A percentile compares a stretch with the other conserved stretches of the same genome.
Evolutionary conservation across 768 basidiomycete genomes (phyloP).

Genomic region (Leccinum broughii): DNA sequence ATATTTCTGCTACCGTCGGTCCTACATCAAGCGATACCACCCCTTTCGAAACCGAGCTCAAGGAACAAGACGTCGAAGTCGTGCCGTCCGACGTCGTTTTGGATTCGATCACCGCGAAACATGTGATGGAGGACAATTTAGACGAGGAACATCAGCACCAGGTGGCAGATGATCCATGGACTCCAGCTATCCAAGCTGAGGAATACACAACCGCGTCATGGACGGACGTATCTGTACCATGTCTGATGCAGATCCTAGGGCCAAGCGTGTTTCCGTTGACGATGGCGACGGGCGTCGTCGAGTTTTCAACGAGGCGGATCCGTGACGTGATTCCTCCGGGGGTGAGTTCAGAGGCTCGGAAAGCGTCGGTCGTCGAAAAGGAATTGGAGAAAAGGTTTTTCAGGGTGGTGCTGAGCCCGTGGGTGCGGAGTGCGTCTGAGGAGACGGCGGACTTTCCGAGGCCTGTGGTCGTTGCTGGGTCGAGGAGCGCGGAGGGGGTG

Average conservation of each 20-base stretch:
- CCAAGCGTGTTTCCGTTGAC: constrained; percentile 57
- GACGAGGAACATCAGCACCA: constrained; percentile 18
- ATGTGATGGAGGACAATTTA: constrained; percentile 33
- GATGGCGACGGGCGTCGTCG: constrained; percentile 62
- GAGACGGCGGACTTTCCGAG: constrained; percentile 36
- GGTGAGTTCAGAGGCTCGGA: neutral
- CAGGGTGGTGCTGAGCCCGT: constrained; percentile 53
- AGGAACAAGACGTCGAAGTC: constrained; percentile 34
- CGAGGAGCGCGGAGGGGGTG: constrained; percentile 21
- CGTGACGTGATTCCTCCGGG: constrained; percentile 43
- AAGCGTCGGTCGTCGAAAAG: constrained; percentile 38
- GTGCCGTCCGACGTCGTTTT: constrained; percentile 23
- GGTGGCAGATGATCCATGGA: constrained; percentile 27
- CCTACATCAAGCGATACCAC: neutral
- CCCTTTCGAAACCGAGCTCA: constrained; percentile 41
- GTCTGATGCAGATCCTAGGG: constrained; percentile 48
- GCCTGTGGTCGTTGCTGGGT: constrained; percentile 35
- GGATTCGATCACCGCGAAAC: constrained; percentile 30
- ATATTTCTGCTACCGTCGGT: constrained; percentile 13
- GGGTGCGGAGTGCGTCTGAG: constrained; percentile 38
- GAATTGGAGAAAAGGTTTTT: constrained; percentile 44
- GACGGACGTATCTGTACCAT: constrained; percentile 27
- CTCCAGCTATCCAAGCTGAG: constrained; percentile 22
- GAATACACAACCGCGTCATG: constrained; percentile 30
- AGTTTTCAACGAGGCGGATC: constrained; percentile 61